These are phyloP conservation scores for Heterobasidion parviporum DNA, from an alignment of 1,284 basidiomycete species.

Conservation along the genomic window DNA sequence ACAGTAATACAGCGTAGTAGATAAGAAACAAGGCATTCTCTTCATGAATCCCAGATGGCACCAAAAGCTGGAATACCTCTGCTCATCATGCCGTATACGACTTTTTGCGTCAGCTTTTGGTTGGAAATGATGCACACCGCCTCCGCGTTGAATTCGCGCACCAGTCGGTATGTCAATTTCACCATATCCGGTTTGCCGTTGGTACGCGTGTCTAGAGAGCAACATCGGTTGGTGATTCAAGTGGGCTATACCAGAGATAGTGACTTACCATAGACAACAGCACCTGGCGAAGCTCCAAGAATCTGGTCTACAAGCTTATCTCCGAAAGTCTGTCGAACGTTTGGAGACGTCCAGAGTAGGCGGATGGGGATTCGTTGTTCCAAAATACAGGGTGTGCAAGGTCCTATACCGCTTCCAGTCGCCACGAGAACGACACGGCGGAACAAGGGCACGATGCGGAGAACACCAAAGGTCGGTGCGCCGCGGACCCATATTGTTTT, in stretches of 20 bases:
- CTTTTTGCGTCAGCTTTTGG: conserved; percentile 49
- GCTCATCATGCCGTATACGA: conserved; percentile 53
- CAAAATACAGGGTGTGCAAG: conserved; percentile 47
- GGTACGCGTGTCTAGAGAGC: conserved; percentile 38
- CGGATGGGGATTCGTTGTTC: conserved; percentile 42
- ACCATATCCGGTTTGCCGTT: conserved; percentile 60
- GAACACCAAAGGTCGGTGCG: conserved; percentile 51
- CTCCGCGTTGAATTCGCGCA: conserved; percentile 52
- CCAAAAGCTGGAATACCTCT: conserved; percentile 54
- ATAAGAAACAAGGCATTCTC: background rate
- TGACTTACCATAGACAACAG: conserved; percentile 43
- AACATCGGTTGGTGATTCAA: background rate
- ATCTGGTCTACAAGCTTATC: conserved; percentile 50
- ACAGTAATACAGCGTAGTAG: too few relatives aligned
- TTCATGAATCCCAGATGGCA: conserved; percentile 45
- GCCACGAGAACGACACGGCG: conserved; percentile 51
- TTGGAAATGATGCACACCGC: conserved; percentile 57
- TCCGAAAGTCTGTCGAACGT: conserved; percentile 53
- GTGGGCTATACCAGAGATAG: background rate
- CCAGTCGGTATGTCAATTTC: conserved; percentile 46
- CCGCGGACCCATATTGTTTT: conserved; percentile 49
- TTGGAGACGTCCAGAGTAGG: conserved; percentile 52
- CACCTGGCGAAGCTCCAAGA: conserved; percentile 40
- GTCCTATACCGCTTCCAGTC: conserved; percentile 55
- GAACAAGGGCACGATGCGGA: conserved; percentile 50